Conservation (phyloP, 768 basidiomycete genomes). For the Kwoniella pini region DNA sequence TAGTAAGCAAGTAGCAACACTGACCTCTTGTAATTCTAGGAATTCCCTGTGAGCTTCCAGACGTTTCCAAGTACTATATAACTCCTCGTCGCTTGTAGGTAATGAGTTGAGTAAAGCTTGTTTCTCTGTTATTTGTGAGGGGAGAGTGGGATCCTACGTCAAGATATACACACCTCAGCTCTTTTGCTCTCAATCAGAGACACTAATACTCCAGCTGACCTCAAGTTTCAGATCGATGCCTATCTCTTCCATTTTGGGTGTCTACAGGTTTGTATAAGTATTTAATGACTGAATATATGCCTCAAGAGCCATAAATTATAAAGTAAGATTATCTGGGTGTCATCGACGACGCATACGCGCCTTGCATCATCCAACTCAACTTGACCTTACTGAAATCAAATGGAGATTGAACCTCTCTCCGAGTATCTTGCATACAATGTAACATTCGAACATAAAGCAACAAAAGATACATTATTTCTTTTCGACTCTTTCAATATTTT, state of each 20-base stretch:
- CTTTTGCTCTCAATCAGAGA: not conserved
- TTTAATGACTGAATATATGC: not conserved
- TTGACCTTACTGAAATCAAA: too few relatives aligned
- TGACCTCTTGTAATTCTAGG: conserved; percentile 62
- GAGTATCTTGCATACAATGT: too few relatives aligned
- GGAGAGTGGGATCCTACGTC: conserved; percentile 81
- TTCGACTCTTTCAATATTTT: too few relatives aligned
- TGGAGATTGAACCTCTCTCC: too few relatives aligned
- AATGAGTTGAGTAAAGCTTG: conserved; percentile 80
- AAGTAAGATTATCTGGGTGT: too few relatives aligned
- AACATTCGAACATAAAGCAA: too few relatives aligned
- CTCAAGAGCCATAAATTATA: not conserved
- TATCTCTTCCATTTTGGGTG: conserved; percentile 28
- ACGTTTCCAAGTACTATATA: conserved; percentile 97
- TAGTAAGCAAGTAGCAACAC: conserved; percentile 16
- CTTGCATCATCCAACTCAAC: not conserved
- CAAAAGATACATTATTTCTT: too few relatives aligned
- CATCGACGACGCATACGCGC: conserved; percentile 3
- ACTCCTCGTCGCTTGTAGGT: conserved; percentile 72
- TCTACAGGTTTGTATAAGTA: not conserved
- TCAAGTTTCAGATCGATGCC: conserved; percentile 35
- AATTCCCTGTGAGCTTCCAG: conserved; percentile 92
- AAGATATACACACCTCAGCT: not conserved
- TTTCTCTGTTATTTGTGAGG: conserved; percentile 84
- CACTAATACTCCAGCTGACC: conserved; percentile 11